Percentiles rank a stretch among this genome's conserved stretches.
Evolutionary conservation across 1,284 basidiomycete species (phyloP).

Genomic region (Apiotrichum domesticum): DNA sequence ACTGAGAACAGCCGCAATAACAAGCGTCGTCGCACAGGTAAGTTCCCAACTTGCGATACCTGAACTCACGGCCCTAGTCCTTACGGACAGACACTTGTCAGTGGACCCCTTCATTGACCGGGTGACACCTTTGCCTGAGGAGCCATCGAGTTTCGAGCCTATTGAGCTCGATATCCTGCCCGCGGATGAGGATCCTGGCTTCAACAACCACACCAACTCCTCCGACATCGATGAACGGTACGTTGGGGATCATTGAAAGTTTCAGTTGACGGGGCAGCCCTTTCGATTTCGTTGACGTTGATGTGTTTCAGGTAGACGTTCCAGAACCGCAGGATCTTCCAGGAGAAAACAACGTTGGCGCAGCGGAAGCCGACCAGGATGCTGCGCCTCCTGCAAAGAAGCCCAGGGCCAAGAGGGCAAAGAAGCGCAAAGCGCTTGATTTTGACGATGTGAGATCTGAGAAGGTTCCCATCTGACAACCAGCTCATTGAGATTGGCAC

Average conservation of each 20-base stretch:
- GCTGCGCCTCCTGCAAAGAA: background rate
- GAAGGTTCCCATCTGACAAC: background rate
- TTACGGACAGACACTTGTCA: no score
- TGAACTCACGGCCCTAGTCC: no score
- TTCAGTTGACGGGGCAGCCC: no score
- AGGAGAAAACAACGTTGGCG: no score
- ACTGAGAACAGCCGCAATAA: background rate
- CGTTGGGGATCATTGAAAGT: no score
- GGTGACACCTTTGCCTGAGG: background rate
- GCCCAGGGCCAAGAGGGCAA: slow-evolving; percentile 10
- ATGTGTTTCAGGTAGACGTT: no score
- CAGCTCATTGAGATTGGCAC: slow-evolving; percentile 1
- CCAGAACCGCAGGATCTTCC: no score
- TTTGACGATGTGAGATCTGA: slow-evolving; percentile 17
- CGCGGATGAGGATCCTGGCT: no score
- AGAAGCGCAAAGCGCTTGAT: slow-evolving; percentile 7
- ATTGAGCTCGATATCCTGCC: background rate
- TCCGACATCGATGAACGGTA: no score
- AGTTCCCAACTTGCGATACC: background rate
- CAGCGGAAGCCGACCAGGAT: background rate
- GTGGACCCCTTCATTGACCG: background rate
- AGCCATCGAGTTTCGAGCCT: background rate
- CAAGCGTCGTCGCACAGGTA: background rate
- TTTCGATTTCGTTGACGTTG: no score
- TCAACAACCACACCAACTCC: no score